Base-by-base conservation (phyloP, 768 basidiomycete species). In the Mycena vitilis region DNA sequence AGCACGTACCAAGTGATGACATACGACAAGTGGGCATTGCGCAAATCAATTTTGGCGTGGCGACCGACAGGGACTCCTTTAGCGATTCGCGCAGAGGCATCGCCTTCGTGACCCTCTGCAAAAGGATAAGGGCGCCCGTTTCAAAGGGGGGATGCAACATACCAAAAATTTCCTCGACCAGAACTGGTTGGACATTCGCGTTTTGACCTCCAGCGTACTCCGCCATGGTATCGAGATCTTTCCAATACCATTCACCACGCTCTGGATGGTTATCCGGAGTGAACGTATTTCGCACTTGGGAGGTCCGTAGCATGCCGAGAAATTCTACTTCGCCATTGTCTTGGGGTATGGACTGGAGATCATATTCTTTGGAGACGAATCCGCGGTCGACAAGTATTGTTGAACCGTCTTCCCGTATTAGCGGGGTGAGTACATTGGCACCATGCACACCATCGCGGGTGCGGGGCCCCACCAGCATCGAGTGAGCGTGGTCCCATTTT, bases 1-100 rank as follows among this genome's bases (percentile, higher is more conserved):
- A 42, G 75, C 85, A 4, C 54, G 42, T 76, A 96, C 98, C 98
- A 99, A 13, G 96, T 99, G 16, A 93, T 87, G 5, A 98, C 95
- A 80, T 99, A 99, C 13, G 95, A 96, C 9, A 94, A 85, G 81
- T 99, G 98, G 44, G 95, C 89, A 78, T 99, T 99, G 55, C 98
- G 86, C 52, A 99, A 81, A 74, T 98, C 95, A 30, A 98, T 89
- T 2, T 88, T 88, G 5, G 95, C 88, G 25, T 91, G 79, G 57
- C 95, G 89, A 48, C 97, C 98, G 53, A 99, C 81, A 4, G 98
- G 98, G 53, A 92, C 84, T 16, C 96, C 98, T 66, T 88, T 90
- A 7, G 81, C 78, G 20, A 94, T 74, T 64, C 83, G 82, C 34
- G 83, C 77, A 36, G 85, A 77, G 23, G 88, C 92, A 62, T 95